Evolutionary conservation across 805 yeast species (phyloP), one percentile per base, ranked within the genome.

Genomic region (Monosporozyma unispora): DNA sequence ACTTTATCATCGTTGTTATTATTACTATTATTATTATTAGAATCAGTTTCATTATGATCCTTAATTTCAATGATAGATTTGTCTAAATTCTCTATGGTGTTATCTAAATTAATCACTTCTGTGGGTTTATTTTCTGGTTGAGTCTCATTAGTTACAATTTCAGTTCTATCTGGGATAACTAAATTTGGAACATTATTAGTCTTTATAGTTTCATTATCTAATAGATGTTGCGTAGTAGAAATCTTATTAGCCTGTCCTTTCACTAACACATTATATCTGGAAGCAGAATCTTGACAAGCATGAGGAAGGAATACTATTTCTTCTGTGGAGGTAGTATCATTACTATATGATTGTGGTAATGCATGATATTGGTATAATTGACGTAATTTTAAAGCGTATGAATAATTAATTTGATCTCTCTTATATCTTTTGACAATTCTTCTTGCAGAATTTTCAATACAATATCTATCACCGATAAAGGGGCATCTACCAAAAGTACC

Each of bases 401-500:
- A 52, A 48, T 61, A 62, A 47, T 63, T 66, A 11, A 54, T 38
- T 37, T 59, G 57, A 47, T 67, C 70, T 28, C 67, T 62, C 23
- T 52, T 56, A 38, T 57, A 66, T 28, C 70, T 57, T 48, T 65
- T 66, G 7, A 60, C 37, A 1, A 64, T 59, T 47, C 69, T 50
- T 45, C 57, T 62, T 29, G 58, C 55, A 3, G 63, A 56, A 3
- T 47, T 47, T 50, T 64, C 68, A 43, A 61, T 65, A 42, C 62
- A 60, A 11, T 52, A 46, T 12, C 63, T 64, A 49, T 86, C 91
- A 46, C 76, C 76, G n/a, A 84, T 74, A 68, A 91, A 91, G 4
- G 96, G 87, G 52, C 96, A 81, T 57, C 85, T 77, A 6, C 96
- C 96, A 57, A 66, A 64, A 5, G 68, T 55, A 19, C 70, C 67